Percentiles rank a stretch among this genome's conserved stretches.
These are phyloP conservation scores for Spizellomyces sp. DNA, from an alignment of 192 early-diverging fungal species.

Conservation along the genomic window DNA sequence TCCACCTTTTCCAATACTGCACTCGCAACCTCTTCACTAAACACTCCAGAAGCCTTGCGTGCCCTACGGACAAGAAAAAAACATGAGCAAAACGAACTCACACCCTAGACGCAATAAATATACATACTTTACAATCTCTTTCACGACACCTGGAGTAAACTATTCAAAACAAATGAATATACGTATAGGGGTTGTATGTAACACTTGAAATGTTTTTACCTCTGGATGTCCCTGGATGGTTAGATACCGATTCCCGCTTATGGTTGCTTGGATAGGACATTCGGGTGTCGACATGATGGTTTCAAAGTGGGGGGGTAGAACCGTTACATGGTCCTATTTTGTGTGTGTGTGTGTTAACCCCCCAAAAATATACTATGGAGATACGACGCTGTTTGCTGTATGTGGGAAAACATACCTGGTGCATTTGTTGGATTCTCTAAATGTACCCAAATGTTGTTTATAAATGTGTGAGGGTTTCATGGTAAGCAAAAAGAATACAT, in stretches of 20 bases:
- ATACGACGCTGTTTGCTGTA: too few relatives aligned
- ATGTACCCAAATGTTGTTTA: not conserved
- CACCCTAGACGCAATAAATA: not conserved
- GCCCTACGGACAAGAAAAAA: constrained; percentile 3
- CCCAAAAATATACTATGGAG: too few relatives aligned
- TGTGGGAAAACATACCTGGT: not conserved
- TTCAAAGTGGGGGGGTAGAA: constrained; percentile 63
- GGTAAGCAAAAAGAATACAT: too few relatives aligned
- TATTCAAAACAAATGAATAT: not conserved
- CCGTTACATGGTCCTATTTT: constrained; percentile 59
- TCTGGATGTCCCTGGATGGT: constrained; percentile 78
- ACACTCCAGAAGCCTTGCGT: constrained; percentile 15
- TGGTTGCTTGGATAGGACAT: constrained; percentile 65
- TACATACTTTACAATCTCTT: constrained; percentile 29
- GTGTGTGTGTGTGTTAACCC: too few relatives aligned
- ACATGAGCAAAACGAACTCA: not conserved
- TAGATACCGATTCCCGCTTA: constrained; percentile 56
- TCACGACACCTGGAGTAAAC: constrained; percentile 32
- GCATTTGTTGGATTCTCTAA: constrained; percentile 29
- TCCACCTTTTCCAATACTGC: constrained; percentile 1
- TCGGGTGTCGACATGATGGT: constrained; percentile 54
- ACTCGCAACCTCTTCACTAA: constrained; percentile 5
- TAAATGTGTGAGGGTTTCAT: too few relatives aligned
- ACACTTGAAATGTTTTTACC: constrained; percentile 29
- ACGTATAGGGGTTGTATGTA: not conserved